Conservation (phyloP, 768 basidiomycete species). For the Cubamyces sp. region DNA sequence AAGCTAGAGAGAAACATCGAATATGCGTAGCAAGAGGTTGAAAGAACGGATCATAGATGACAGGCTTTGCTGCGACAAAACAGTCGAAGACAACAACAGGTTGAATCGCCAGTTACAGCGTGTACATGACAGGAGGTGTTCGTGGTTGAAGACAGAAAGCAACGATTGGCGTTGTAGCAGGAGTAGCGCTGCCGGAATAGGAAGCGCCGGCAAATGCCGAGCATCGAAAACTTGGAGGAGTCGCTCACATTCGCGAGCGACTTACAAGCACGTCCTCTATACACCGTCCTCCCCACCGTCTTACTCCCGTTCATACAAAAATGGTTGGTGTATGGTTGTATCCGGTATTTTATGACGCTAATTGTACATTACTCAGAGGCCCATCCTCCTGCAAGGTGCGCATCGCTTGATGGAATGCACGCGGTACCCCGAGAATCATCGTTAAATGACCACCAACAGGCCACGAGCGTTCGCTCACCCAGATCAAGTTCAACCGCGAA, state of each 20-base stretch:
- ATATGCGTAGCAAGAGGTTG: neutral
- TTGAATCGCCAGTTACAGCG: neutral
- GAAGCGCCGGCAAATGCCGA: slow-evolving; percentile 19
- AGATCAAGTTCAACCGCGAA: slow-evolving; percentile 96
- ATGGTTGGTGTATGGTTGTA: slow-evolving; percentile 26
- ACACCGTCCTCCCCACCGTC: slow-evolving; percentile 5
- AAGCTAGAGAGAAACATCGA: neutral
- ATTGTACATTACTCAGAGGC: slow-evolving; percentile 31
- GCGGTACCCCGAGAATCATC: neutral
- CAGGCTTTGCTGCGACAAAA: no score
- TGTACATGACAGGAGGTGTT: neutral
- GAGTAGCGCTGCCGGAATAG: neutral
- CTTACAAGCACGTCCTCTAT: slow-evolving; percentile 11
- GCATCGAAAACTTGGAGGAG: slow-evolving; percentile 25
- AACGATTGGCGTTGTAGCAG: neutral
- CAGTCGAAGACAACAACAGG: no score
- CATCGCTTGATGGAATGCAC: neutral
- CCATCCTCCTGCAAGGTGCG: slow-evolving; percentile 41
- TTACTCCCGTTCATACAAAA: slow-evolving; percentile 15
- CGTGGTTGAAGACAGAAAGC: neutral
- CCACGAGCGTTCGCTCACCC: slow-evolving; percentile 95
- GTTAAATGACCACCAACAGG: slow-evolving; percentile 48
- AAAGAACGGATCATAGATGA: no score
- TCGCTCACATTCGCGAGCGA: slow-evolving; percentile 16
- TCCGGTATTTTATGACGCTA: neutral